Evolutionary conservation across 2,329 filamentous ascomycete species (phyloP), one percentile per base, ranked within the genome.

Genomic region (Colletotrichum siamense): DNA sequence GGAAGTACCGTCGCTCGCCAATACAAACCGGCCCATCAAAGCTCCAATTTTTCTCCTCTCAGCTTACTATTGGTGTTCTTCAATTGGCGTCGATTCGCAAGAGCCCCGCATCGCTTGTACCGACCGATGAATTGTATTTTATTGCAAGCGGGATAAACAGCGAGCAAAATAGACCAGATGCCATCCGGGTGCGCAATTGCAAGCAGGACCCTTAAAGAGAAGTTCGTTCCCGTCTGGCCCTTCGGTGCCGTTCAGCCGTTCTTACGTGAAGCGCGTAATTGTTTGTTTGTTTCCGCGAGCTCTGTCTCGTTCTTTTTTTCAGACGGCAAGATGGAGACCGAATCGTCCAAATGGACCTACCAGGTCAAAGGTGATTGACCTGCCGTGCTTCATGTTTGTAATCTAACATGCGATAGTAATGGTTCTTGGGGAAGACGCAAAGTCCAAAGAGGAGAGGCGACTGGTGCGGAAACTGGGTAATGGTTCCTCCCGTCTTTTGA

Each of bases 381-480:
- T 52, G 39, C 18, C 26, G 26, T 13, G 64, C 26, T 30, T 68
- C 28, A 28, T 36, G 30, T 52, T 24, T 36, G 49, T 22, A 22
- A 24, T 8, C 65, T 68, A 32, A 68, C 65, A 16, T 59, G 49
- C 22, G 9, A n/a, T 18, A 70, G 68, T 63, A 13, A 70, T 70
- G 68, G 62, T 70, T 18, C 68, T 70, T 24, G 68, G 68, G 57
- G 68, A 70, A n/a, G 59, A n/a, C 15, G 68, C 68, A 30, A 70
- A 70, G 34, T 70, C 68, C 52, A 77, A 70, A 49, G 82, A 83
- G 26, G 82, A 83, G 30, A 78, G 78, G 18, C 78, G 77, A 9
- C 78, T 83, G 6, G 78, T 83, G 10, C 79, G 79, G 7, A 83
- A 83, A 61, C 55, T 83, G 24, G 81, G 82, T 82, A 68, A 3